These are phyloP conservation scores for Spathaspora arborariae DNA, from an alignment of 805 yeast genomes.

Conservation along the genomic window DNA sequence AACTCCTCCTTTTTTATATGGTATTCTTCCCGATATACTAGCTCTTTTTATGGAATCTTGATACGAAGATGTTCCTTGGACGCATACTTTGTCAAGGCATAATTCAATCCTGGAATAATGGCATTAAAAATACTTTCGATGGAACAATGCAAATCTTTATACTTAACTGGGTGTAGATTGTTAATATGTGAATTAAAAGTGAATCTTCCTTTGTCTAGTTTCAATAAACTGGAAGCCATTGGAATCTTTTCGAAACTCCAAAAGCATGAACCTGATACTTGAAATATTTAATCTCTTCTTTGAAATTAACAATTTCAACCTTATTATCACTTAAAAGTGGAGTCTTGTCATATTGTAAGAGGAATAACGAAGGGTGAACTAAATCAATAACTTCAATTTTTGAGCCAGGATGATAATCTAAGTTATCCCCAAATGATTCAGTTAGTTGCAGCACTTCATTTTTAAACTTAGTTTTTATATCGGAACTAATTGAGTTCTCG, in stretches of 20 bases:
- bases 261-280: conserved; percentile 10
- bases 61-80: conserved; percentile 15
- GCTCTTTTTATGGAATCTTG: conserved; percentile 11
- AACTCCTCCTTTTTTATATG: no score
- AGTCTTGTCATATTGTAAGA: conserved; percentile 28
- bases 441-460: conserved; percentile 11
- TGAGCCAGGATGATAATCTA: conserved; percentile 37
- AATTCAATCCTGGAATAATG: conserved; percentile 30
- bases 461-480: conserved; percentile 9
- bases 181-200: conserved; percentile 34
- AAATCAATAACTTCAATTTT: conserved; percentile 35
- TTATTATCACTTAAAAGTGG: conserved; percentile 12
- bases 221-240: conserved; percentile 33
- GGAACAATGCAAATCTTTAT: conserved; percentile 20
- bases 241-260: conserved; percentile 23
- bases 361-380: conserved; percentile 40
- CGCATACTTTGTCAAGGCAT: conserved; percentile 19
- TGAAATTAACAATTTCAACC: conserved; percentile 11
- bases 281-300: conserved; percentile 8
- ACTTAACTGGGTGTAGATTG: conserved; percentile 33
- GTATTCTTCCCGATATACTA: no score
- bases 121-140: conserved; percentile 28
- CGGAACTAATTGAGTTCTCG: conserved; percentile 14
- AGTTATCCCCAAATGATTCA: conserved; percentile 11
- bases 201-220: conserved; percentile 5